Evolutionary conservation across 805 yeast genomes (phyloP).

Genomic region (Zygosaccharomyces lentus): DNA sequence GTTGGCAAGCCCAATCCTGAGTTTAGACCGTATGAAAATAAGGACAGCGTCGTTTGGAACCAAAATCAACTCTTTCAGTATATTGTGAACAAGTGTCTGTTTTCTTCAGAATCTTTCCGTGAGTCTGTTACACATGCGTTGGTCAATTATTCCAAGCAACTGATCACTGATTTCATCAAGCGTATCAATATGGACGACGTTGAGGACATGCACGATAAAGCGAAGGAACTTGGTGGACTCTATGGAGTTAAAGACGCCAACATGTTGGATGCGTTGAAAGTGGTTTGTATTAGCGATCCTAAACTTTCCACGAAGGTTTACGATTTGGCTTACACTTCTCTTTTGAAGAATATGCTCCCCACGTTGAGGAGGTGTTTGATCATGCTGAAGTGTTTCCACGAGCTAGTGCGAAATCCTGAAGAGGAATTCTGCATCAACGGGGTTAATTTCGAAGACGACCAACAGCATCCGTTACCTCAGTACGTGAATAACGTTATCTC

Average conservation of each 20-base stretch:
- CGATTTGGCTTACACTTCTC: constrained; percentile 21
- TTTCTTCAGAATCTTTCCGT: constrained; percentile 18
- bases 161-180: constrained; percentile 17
- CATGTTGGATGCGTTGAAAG: constrained; percentile 9
- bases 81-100: constrained; percentile 24
- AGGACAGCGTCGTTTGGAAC: constrained; percentile 14
- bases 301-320: constrained; percentile 13
- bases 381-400: constrained; percentile 33
- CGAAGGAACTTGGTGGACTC: constrained; percentile 7
- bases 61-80: constrained; percentile 32
- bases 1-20: constrained; percentile 23
- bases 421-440: constrained; percentile 26
- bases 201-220: constrained; percentile 9
- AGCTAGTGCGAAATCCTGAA: constrained; percentile 26
- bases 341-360: constrained; percentile 25
- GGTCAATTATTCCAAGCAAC: constrained; percentile 14
- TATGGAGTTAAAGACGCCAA: constrained; percentile 7
- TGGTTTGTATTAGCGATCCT: constrained; percentile 13
- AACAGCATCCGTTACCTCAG: constrained; percentile 4
- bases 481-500: constrained; percentile 16
- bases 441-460: constrained; percentile 17
- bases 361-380: constrained; percentile 32
- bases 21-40: constrained; percentile 16
- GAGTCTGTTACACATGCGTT: constrained; percentile 20
- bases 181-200: constrained; percentile 13